phyloP scores from a whole-genome alignment of 2,329 filamentous ascomycete genomes.

The Ophiostoma montium region DNA sequence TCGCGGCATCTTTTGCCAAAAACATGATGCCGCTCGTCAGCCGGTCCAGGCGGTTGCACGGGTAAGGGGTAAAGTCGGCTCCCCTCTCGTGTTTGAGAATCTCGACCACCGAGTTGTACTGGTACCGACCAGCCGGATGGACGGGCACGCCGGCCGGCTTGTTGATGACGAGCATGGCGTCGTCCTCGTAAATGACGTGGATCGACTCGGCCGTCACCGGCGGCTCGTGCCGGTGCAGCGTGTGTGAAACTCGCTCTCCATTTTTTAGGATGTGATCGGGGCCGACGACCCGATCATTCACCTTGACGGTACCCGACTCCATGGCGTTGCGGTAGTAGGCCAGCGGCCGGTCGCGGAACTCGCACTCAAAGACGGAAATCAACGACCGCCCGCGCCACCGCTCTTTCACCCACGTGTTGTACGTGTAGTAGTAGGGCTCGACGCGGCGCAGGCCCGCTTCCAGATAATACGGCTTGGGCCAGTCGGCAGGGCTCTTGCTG shows the following conservation, averaged over 20 bases:
- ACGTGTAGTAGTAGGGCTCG: constrained; percentile 79
- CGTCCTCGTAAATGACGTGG: constrained; percentile 75
- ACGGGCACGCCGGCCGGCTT: constrained; percentile 93
- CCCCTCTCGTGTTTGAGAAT: constrained; percentile 72
- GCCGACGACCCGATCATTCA: constrained; percentile 61
- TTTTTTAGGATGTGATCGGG: constrained; percentile 65
- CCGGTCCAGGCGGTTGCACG: constrained; percentile 88
- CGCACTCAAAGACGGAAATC: constrained; percentile 76
- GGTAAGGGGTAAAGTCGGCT: constrained; percentile 39
- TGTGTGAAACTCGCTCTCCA: constrained; percentile 84
- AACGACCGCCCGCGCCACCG: constrained; percentile 74
- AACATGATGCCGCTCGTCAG: constrained; percentile 98
- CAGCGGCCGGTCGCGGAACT: constrained; percentile 76
- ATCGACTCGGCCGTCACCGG: constrained; percentile 74
- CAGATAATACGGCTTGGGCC: constrained; percentile 62
- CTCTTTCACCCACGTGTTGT: constrained; percentile 90
- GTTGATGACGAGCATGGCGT: constrained; percentile 90
- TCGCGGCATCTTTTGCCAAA: constrained; percentile 71
- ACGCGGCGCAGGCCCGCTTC: constrained; percentile 74
- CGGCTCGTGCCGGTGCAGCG: constrained; percentile 87
- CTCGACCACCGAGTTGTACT: constrained; percentile 87
- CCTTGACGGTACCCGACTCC: constrained; percentile 58
- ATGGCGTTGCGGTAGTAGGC: constrained; percentile 86
- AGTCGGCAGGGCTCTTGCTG: constrained; percentile 13
- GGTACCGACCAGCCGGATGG: constrained; percentile 88